These are phyloP conservation scores for Talaromyces verruculosus DNA, from an alignment of 2,329 filamentous ascomycete genomes.

Conservation along the genomic window DNA sequence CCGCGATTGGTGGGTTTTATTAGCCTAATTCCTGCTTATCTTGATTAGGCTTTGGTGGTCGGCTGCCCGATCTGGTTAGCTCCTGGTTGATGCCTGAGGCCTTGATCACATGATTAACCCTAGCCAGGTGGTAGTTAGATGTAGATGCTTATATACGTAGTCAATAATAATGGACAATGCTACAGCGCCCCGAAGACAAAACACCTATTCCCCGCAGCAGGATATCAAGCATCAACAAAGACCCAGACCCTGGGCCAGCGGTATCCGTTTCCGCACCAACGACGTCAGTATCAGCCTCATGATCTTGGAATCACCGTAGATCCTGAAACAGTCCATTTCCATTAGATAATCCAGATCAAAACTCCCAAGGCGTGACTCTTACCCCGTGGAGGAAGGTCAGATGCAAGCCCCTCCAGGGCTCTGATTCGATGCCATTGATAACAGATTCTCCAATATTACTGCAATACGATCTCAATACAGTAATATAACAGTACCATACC, in stretches of 20 bases:
- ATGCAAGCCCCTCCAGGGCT: not conserved
- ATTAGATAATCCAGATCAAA: not conserved
- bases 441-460: not conserved
- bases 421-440: not conserved
- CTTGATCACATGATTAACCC: no score
- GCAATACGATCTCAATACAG: conserved; percentile 8
- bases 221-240: not conserved
- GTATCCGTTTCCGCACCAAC: not conserved
- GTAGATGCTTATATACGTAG: no score
- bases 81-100: not conserved
- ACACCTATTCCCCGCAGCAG: not conserved
- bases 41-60: conserved; percentile 1
- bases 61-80: not conserved
- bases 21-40: not conserved
- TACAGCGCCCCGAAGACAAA: not conserved
- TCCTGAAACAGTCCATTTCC: not conserved
- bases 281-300: conserved; percentile 6
- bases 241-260: not conserved
- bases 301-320: not conserved
- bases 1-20: not conserved
- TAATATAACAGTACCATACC: not conserved
- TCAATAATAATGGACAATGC: no score
- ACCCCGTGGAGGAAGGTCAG: not conserved
- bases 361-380: not conserved
- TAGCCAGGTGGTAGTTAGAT: no score